Evolutionary conservation across 1,139 yeast genomes (phyloP), one percentile per base, ranked within the genome.

Genomic region (Yamadazyma sp.): DNA sequence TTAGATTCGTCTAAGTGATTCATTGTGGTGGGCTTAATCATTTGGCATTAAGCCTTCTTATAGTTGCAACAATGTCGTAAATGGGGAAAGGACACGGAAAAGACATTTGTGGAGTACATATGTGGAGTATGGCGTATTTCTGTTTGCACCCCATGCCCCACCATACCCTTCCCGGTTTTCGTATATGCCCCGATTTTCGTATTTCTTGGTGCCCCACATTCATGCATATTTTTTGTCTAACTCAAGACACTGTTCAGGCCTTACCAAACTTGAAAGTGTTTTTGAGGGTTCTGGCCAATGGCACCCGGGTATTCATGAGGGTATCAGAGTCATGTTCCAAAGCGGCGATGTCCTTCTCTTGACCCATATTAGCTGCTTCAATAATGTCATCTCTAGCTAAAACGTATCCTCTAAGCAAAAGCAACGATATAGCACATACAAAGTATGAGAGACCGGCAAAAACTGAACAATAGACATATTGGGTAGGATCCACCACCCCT

Each of bases 401-500:
- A 10, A 73, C 37, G 59, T 70, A 70, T 0, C 72, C 76, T 43
- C 80, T 55, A 35, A 71, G 42, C 1, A 67, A 23, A 34, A 66
- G 50, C 26, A 71, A 47, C 6, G 50, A 33, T 3, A 59, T 10
- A 1, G 69, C 61, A 2, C 73, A 64, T 3, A 52, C 67, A n/a
- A 70, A 40, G 45, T 68, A 74, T 4, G 70, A 55, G 4, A 56
- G 46, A 0, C 79, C 80, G 20, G 73, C 71, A 50, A 73, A 74
- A 6, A 74, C 62, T 0, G 77, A 62, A 14, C 77, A 73, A 42
- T 68, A 49, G 29, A 51, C 51, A 49, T 73, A 75, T 45, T 68
- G 75, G 1, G 52, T 45, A 1, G 77, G 72, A 6, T 38, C 39
- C n/a, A 25, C 31, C 9, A 32, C 22, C 12, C 32, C 29, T 13